Base-by-base conservation (phyloP, 495 filamentous ascomycete species). In the Cryomyces minteri region DNA sequence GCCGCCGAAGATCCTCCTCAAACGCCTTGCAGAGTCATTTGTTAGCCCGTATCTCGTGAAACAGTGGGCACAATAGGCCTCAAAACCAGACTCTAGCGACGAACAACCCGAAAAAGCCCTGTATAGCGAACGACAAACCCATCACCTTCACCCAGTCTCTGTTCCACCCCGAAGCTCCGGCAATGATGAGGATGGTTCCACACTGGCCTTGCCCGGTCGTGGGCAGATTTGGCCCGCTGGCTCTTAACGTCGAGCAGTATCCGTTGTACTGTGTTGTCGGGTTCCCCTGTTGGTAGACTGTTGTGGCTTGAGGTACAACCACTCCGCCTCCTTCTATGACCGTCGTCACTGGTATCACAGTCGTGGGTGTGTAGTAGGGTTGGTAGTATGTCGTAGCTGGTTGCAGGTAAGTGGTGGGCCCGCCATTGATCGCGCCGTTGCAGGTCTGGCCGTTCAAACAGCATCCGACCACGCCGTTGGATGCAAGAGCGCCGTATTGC, bases 181-280 rank as follows among this genome's bases (percentile, higher is more conserved):
- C 32, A 12, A 44, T 40, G 5, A 54, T 34, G 41, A 54, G 41
- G n/a, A 54, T 49, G 12, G 46, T 49, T 33, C 52, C 52, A 33
- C 52, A 54, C 11, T 48, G 31, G 11, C 49, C 52, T 6, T 28
- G 12, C 9, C 33, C 43, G 5, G 48, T 51, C 5, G 52, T 51
- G 5, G 52, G 52, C 29, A 54, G 30, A 4, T 39, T 33, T 14
- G 52, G 52, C 31, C 52, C 52, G 9, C 44, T 28, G n/a, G 52
- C 52, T 12, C 43, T 41, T 3, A 51, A 10, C 28, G 52, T 54
- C 29, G 43, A 47, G 39, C 52, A 54, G 29, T 54, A 54, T 32
- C 45, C 41, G 25, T 43, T 38, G 43, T 45, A 51, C 4, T 40
- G 47, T 6, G 45, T 39, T 0, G 30, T 32, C 43, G 8, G 18